Evolutionary conservation across 306 rosid genomes (phyloP), one percentile per base, ranked within the genome.

Genomic region (Delonix regia): DNA sequence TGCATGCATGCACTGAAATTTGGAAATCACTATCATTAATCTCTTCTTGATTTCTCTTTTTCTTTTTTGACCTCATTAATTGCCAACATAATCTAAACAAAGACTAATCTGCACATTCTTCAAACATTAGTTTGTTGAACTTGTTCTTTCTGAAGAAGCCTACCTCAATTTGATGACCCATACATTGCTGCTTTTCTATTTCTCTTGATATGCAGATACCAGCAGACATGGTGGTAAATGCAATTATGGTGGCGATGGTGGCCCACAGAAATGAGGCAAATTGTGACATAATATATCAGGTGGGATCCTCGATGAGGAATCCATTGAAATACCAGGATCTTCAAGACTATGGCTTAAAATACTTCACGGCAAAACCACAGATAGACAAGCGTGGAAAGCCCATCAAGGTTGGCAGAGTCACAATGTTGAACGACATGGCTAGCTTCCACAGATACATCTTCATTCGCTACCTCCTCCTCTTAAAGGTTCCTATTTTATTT

Each of bases 191-290:
- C n/a, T n/a, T 30, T 30, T 1, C 4, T 30, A 30, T 30, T 30
- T 30, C 33, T 30, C 33, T 30, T 30, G 4, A 30, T 30, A 47
- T 47, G 27, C 87, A 93, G 98, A 82, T 91, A 27, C 98, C 98
- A 4, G 98, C 94, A 1, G 98, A 94, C 28, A 74, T 90, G 85
- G 98, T 94, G 78, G 97, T 94, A 70, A 94, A 91, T 81, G 82
- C 98, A 15, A 90, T 88, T 10, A 71, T 91, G 7, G 93, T 82
- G 39, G 84, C 92, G 0, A 89, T 91, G 87, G 85, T 74, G 36
- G 90, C 83, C 55, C 93, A 87, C 68, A 88, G 91, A 47, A 76
- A 91, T 53, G 68, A 86, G 6, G 85, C 79, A 52, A 71, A 80
- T 2, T 11, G 4, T 68, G 79, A 81, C 59, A 2, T 2, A 11